Conservation (phyloP, 208 protist species). For the Trypanosoma mega region DNA sequence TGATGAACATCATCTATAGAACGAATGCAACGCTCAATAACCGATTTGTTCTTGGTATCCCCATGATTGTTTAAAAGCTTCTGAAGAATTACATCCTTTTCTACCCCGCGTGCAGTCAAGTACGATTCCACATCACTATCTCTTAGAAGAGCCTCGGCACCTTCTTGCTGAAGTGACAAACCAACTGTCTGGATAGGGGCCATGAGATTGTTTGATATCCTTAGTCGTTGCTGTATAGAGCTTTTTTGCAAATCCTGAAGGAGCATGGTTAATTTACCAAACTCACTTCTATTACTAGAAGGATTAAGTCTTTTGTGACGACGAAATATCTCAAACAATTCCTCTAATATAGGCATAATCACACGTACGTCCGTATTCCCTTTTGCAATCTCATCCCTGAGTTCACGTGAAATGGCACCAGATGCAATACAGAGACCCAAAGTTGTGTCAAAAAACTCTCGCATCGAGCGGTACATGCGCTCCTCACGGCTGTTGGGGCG, state of each 20-base stretch:
- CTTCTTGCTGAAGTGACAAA: constrained; percentile 43
- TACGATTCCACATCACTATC: constrained; percentile 72
- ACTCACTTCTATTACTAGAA: constrained; percentile 89
- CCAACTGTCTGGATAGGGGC: constrained; percentile 88
- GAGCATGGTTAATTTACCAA: constrained; percentile 97
- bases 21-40: constrained; percentile 88
- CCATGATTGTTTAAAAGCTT: constrained; percentile 57
- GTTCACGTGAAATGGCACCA: constrained; percentile 52
- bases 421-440: constrained; percentile 78
- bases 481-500: constrained; percentile 45
- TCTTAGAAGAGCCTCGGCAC: constrained; percentile 49
- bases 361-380: constrained; percentile 34
- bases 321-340: constrained; percentile 94
- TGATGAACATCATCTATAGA: constrained; percentile 94
- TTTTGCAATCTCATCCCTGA: constrained; percentile 54
- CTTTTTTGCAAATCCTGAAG: constrained; percentile 91
- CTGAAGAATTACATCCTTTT: constrained; percentile 62
- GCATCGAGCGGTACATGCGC: constrained; percentile 56
- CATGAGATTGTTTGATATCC: constrained; percentile 57
- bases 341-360: constrained; percentile 73
- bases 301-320: constrained; percentile 98
- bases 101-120: constrained; percentile 31
- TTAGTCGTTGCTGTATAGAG: constrained; percentile 47
- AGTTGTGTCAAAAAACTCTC: constrained; percentile 78
- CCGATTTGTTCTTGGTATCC: constrained; percentile 27